A percentile compares a stretch with the other conserved stretches of the same genome.
Conservation (phyloP, 2,329 filamentous ascomycete genomes). For the Paraconiothyrium sp. region DNA sequence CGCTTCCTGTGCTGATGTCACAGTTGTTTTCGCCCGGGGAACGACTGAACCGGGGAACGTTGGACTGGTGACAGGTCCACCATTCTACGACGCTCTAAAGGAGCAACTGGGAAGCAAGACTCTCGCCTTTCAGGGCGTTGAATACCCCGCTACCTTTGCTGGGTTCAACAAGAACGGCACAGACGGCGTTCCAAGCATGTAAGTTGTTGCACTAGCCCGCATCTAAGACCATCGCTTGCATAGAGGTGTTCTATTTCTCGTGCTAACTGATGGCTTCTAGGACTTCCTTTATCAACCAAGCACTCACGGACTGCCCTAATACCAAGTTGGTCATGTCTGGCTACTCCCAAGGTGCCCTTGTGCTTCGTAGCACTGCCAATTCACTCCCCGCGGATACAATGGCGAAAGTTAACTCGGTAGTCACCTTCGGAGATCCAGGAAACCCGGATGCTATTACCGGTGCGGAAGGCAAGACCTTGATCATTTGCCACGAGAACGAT, state of each 20-base stretch:
- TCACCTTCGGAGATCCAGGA: slow-evolving; percentile 20
- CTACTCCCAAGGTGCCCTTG: slow-evolving; percentile 28
- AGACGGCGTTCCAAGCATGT: slow-evolving; percentile 21
- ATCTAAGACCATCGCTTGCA: no score
- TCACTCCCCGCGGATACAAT: slow-evolving; percentile 22
- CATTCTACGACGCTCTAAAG: slow-evolving; percentile 23
- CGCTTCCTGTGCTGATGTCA: slow-evolving; percentile 1
- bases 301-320: slow-evolving; percentile 21
- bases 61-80: slow-evolving; percentile 47
- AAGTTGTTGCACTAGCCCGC: slow-evolving; percentile 2
- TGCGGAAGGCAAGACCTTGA: slow-evolving; percentile 18
- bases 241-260: no score
- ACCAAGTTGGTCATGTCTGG: slow-evolving; percentile 27
- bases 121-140: slow-evolving; percentile 25
- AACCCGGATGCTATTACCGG: slow-evolving; percentile 17
- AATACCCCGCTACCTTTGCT: slow-evolving; percentile 22
- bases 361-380: slow-evolving; percentile 21
- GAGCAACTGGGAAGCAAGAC: slow-evolving; percentile 16
- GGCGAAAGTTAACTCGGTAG: slow-evolving; percentile 19
- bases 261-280: slow-evolving; percentile 1
- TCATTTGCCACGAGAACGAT: slow-evolving; percentile 15
- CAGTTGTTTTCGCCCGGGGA: slow-evolving; percentile 4
- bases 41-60: slow-evolving; percentile 38
- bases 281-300: slow-evolving; percentile 20
- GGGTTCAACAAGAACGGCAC: slow-evolving; percentile 20